phyloP scores from a whole-genome alignment of 495 filamentous ascomycete genomes.

The Darksidea phi region DNA sequence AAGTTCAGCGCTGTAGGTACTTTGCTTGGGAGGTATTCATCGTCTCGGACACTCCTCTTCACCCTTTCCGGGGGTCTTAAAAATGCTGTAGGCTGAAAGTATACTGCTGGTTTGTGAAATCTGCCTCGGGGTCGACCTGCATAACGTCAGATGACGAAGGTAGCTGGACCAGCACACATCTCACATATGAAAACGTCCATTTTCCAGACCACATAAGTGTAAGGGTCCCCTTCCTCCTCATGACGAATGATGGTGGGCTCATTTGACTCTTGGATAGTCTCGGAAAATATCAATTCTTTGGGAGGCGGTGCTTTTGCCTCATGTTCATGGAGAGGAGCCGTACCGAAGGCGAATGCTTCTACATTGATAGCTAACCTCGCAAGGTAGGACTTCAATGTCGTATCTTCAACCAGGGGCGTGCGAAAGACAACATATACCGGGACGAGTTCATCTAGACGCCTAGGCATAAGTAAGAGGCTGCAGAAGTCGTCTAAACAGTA shows the following conservation, averaged over 20 bases:
- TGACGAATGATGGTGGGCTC: slow-evolving; percentile 63
- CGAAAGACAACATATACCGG: slow-evolving; percentile 70
- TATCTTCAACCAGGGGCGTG: slow-evolving; percentile 62
- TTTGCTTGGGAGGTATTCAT: slow-evolving; percentile 76
- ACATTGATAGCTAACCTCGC: slow-evolving; percentile 64
- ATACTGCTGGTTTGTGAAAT: slow-evolving; percentile 71
- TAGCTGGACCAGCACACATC: slow-evolving; percentile 9
- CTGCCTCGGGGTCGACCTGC: slow-evolving; percentile 69
- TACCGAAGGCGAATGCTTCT: slow-evolving; percentile 70
- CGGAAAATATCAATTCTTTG: slow-evolving; percentile 66
- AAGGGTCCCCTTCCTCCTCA: slow-evolving; percentile 48
- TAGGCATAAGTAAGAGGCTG: slow-evolving; percentile 62
- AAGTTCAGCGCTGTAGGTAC: slow-evolving; percentile 77
- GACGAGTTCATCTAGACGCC: slow-evolving; percentile 71
- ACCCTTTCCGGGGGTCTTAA: slow-evolving; percentile 58
- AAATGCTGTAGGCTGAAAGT: slow-evolving; percentile 72
- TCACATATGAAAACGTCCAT: slow-evolving; percentile 69
- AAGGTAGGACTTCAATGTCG: slow-evolving; percentile 59
- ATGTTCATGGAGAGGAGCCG: slow-evolving; percentile 44
- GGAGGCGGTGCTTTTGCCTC: slow-evolving; percentile 22
- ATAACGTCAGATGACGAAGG: neutral
- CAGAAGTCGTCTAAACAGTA: slow-evolving; percentile 23
- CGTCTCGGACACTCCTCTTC: slow-evolving; percentile 50
- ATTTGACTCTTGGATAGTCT: slow-evolving; percentile 56
- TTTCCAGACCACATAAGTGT: slow-evolving; percentile 78